Base-by-base conservation (phyloP, 2,329 filamentous ascomycete genomes). In the Ceratocystis lukuohia region DNA sequence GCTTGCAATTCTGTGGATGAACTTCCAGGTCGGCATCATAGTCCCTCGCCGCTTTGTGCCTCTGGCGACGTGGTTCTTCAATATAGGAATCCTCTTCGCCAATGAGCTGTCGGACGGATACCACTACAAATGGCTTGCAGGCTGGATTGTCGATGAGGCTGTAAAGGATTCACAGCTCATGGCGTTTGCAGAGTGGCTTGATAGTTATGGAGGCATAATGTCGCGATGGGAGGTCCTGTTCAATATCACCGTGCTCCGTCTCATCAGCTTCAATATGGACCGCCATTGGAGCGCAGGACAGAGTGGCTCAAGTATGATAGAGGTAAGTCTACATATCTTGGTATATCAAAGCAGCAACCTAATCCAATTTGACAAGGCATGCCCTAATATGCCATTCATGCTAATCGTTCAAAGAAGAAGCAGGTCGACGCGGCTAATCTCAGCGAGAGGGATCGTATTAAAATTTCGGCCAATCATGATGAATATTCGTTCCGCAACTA, bases 251-350 rank as follows among this genome's bases (percentile, higher is more conserved):
- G 87, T 97, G 30, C 78, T 99, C 66, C 87, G 94, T 4, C 80
- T 97, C 61, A 91, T 99, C 71, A 96, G 93, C 74, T 99, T 96
- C 81, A 97, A 97, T 74, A 76, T 99, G 73, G 94, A 99, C 76
- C 92, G 96, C 74, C 93, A 96, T 74, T 99, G 94, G 93, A 94
- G 89, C 71, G 75, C 88, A 2, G 85, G 88, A 69, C 80, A 84
- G 67, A 78, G 82, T 33, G 92, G 84, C 71, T 28, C 59, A 12
- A 61, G 33, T 4, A 81, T 88, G 7, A 75, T 96, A 53, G 93
- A 97, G 87, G 94, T 97, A 84, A 74, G 84, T 62, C 15, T 64
- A 8, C 30, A 12, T 41, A 41, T 25, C 28, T 17, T 45, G 12
- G 10, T 30, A 4, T 45, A 59, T 6, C 62, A 22, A 25, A 46